phyloP scores from a whole-genome alignment of 768 basidiomycete genomes.

The Symmetrospora coprosmae region DNA sequence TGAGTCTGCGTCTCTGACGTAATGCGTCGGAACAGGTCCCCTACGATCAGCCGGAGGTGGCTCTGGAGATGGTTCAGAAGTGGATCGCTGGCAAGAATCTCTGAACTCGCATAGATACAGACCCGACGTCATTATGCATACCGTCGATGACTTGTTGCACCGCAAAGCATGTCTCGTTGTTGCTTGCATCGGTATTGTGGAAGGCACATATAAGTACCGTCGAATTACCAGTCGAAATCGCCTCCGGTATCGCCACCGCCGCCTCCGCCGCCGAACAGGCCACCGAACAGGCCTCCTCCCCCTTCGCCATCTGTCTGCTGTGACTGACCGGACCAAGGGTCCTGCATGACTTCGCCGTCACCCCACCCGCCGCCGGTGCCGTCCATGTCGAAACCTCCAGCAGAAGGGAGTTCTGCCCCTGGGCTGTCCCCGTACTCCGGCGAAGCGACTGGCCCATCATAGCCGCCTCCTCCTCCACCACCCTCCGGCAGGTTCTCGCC shows the following conservation, averaged over 20 bases:
- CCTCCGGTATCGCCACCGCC: neutral
- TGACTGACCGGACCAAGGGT: constrained; percentile 29
- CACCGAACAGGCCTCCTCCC: constrained; percentile 17
- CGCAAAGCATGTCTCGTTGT: too few relatives aligned
- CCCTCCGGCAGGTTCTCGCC: neutral
- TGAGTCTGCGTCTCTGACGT: too few relatives aligned
- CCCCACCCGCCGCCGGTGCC: neutral
- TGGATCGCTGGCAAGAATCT: neutral
- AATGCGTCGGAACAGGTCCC: too few relatives aligned
- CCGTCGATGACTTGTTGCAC: too few relatives aligned
- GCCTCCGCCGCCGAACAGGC: neutral
- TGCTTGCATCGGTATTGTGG: too few relatives aligned
- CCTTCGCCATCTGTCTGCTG: constrained; percentile 9
- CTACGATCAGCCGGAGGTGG: constrained; percentile 18
- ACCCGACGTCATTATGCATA: too few relatives aligned
- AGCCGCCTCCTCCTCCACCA: neutral
- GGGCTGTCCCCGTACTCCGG: constrained; percentile 6
- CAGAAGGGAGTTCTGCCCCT: neutral
- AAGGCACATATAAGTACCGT: too few relatives aligned
- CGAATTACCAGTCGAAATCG: neutral
- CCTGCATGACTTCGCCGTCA: constrained; percentile 27
- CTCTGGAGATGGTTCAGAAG: constrained; percentile 7
- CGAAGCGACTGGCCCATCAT: neutral
- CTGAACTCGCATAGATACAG: neutral
- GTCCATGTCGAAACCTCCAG: neutral